These are phyloP conservation scores for Citropsis articulata DNA, from an alignment of 345 rosid species.

Conservation along the genomic window DNA sequence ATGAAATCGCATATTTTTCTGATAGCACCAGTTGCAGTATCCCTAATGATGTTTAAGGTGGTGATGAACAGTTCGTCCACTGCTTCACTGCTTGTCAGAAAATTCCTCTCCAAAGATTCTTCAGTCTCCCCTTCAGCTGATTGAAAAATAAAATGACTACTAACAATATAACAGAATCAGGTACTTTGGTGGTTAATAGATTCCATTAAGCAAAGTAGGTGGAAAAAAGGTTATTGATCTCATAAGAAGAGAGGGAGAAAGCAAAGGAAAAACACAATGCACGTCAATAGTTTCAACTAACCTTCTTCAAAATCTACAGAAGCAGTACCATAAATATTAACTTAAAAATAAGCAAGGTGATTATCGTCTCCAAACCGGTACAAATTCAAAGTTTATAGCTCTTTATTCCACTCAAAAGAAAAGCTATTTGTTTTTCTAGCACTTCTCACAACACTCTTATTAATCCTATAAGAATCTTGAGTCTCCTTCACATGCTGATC, in stretches of 20 bases:
- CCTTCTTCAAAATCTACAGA: not conserved
- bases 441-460: not conserved
- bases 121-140: slow-evolving; percentile 37
- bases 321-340: not conserved
- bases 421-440: not conserved
- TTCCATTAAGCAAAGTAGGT: not conserved
- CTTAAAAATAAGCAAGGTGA: not conserved
- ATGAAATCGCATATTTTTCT: slow-evolving; percentile 57
- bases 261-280: not conserved
- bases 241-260: not conserved
- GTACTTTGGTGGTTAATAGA: not conserved
- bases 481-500: slow-evolving; percentile 3
- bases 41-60: slow-evolving; percentile 68
- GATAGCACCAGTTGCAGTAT: slow-evolving; percentile 53
- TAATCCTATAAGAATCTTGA: not conserved
- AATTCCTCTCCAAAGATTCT: slow-evolving; percentile 46
- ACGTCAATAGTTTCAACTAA: not conserved
- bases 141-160: slow-evolving; percentile 7
- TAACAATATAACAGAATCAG: not conserved
- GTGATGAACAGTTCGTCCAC: slow-evolving; percentile 79
- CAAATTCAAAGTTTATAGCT: slow-evolving; percentile 4
- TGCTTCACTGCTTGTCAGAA: slow-evolving; percentile 56
- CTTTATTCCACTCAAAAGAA: not conserved
- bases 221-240: not conserved
- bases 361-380: not conserved